phyloP scores from a whole-genome alignment of 805 yeast species.

The Brettanomyces sp. region DNA sequence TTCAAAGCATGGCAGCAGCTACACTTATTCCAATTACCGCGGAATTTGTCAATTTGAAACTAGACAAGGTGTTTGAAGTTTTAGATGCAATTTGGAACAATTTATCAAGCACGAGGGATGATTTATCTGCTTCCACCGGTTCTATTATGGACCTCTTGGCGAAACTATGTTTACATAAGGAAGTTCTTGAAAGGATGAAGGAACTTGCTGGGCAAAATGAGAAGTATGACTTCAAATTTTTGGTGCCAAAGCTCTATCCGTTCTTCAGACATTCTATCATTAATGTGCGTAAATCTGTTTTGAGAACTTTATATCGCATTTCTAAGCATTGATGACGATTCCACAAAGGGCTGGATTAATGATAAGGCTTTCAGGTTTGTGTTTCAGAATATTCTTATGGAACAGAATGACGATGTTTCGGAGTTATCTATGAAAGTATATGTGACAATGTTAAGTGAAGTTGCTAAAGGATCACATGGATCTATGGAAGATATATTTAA shows the following conservation, averaged over 20 bases:
- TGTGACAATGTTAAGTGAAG: constrained; percentile 41
- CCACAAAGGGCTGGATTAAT: constrained; percentile 62
- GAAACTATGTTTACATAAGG: constrained; percentile 71
- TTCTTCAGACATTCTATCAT: constrained; percentile 89
- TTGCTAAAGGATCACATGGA: constrained; percentile 20
- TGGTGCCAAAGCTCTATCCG: constrained; percentile 89
- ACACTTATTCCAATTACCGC: constrained; percentile 82
- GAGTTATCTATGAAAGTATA: constrained; percentile 56
- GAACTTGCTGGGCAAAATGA: constrained; percentile 43
- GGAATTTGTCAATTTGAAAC: constrained; percentile 66
- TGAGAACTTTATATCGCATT: constrained; percentile 75
- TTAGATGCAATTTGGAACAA: constrained; percentile 84
- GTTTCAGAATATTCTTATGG: constrained; percentile 81
- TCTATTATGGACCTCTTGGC: constrained; percentile 92
- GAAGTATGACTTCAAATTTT: constrained; percentile 51
- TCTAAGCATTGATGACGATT: constrained; percentile 39
- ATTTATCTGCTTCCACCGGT: constrained; percentile 88
- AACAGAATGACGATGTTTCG: constrained; percentile 72
- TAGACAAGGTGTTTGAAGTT: constrained; percentile 38
- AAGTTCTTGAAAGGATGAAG: constrained; percentile 67
- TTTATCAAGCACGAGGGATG: constrained; percentile 77
- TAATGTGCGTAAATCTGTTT: constrained; percentile 81
- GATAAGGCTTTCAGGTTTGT: constrained; percentile 64
- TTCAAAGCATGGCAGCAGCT: constrained; percentile 93
- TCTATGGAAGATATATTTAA: constrained; percentile 45